Percentiles rank a stretch among this genome's conserved stretches.
Evolutionary conservation across 176 grass and related monocot species (phyloP).

Genomic region (Ensete glaucum): DNA sequence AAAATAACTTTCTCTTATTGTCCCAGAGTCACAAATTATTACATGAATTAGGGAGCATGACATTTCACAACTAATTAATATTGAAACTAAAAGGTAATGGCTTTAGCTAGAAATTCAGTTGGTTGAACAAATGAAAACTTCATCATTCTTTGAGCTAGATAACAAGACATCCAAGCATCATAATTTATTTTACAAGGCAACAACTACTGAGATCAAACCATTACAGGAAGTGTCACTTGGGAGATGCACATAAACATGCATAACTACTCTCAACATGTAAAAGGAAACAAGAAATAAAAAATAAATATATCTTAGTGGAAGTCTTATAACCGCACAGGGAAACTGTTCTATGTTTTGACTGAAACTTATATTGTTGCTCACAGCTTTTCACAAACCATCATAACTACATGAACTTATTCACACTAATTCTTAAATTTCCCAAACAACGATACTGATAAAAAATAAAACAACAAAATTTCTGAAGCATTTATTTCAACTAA

Average conservation of each 20-base stretch:
- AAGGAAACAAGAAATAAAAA: background rate
- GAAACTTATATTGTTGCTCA: background rate
- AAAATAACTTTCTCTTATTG: too few species aligned
- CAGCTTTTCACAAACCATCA: background rate
- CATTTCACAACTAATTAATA: too few species aligned
- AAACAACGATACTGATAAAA: background rate
- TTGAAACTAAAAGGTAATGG: too few species aligned
- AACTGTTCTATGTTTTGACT: background rate
- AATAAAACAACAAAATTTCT: background rate
- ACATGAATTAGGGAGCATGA: too few species aligned
- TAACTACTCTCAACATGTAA: background rate
- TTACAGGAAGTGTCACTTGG: background rate
- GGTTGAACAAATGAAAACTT: too few species aligned
- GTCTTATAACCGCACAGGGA: background rate
- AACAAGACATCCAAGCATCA: too few species aligned
- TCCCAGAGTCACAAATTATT: too few species aligned
- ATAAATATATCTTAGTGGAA: background rate
- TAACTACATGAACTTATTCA: background rate
- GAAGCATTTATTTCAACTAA: background rate
- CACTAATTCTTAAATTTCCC: background rate
- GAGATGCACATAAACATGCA: background rate
- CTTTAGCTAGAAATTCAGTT: too few species aligned
- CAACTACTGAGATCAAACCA: background rate
- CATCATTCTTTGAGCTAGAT: too few species aligned
- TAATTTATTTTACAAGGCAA: too few species aligned